A percentile compares a stretch with the other conserved stretches of the same genome.
Evolutionary conservation across 1,139 yeast species (phyloP).

Genomic region (Lizanozyma gosingica): DNA sequence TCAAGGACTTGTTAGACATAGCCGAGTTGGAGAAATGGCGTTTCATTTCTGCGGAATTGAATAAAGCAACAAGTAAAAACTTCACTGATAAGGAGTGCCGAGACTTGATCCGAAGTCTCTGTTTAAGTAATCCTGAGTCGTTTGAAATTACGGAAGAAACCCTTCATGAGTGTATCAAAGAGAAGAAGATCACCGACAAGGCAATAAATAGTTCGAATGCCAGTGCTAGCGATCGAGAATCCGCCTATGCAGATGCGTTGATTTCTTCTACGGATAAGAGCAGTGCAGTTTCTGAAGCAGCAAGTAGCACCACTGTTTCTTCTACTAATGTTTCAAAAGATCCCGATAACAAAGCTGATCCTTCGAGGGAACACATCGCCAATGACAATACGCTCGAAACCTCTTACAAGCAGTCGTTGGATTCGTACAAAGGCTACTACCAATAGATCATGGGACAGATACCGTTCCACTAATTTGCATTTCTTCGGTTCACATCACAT

Average conservation of each 20-base stretch:
- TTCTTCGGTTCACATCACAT: not conserved
- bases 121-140: constrained; percentile 45
- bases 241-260: not conserved
- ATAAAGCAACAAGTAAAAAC: constrained; percentile 47
- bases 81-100: constrained; percentile 50
- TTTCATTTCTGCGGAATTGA: constrained; percentile 52
- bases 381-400: not conserved
- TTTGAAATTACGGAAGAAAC: constrained; percentile 49
- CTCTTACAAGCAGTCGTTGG: not conserved
- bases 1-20: constrained; percentile 49
- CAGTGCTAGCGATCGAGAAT: not conserved
- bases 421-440: not conserved
- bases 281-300: not conserved
- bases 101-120: constrained; percentile 42
- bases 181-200: constrained; percentile 29
- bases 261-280: not conserved
- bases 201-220: constrained; percentile 14
- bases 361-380: not conserved
- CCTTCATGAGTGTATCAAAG: constrained; percentile 29
- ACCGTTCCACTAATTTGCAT: not conserved
- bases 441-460: not conserved
- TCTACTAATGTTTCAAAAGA: not conserved
- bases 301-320: not conserved
- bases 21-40: constrained; percentile 71
- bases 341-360: not conserved